A percentile compares a stretch with the other conserved stretches of the same genome.
Evolutionary conservation across 768 basidiomycete species (phyloP).

Genomic region (Podaxis sp.): DNA sequence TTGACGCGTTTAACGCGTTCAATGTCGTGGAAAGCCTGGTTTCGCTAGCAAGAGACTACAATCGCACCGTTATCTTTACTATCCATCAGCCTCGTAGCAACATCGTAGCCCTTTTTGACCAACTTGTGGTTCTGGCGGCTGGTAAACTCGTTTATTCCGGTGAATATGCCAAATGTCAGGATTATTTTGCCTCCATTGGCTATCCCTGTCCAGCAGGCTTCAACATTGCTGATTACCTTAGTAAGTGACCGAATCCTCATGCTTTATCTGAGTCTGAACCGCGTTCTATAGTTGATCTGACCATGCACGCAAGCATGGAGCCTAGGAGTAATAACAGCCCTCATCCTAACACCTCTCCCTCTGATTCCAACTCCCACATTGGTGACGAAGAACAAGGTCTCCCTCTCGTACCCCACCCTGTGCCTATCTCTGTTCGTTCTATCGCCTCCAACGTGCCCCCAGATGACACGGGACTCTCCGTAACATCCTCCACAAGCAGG

Average conservation of each 20-base stretch:
- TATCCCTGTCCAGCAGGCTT: conserved; percentile 89
- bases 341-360: conserved; percentile 33
- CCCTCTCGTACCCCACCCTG: conserved; percentile 24
- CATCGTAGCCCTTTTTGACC: conserved; percentile 94
- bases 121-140: conserved; percentile 79
- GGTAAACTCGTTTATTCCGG: conserved; percentile 89
- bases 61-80: conserved; percentile 94
- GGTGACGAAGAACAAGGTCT: conserved; percentile 74
- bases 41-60: conserved; percentile 82
- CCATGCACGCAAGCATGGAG: conserved; percentile 55
- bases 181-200: conserved; percentile 78
- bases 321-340: conserved; percentile 35
- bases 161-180: conserved; percentile 69
- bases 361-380: conserved; percentile 42
- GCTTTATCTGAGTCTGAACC: neutral
- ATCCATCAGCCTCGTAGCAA: conserved; percentile 98
- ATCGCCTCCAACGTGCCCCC: conserved; percentile 32
- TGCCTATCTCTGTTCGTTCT: conserved; percentile 40
- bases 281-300: conserved; percentile 60
- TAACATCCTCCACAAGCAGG: conserved; percentile 42
- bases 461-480: conserved; percentile 44
- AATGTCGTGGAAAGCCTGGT: conserved; percentile 92
- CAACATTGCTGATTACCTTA: conserved; percentile 96
- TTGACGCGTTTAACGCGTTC: conserved; percentile 94
- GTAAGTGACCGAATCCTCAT: conserved; percentile 45